A percentile compares a stretch with the other conserved stretches of the same genome.
These are phyloP conservation scores for Heterobasidion irregulare DNA, from an alignment of 1,284 basidiomycete genomes.

Conservation along the genomic window DNA sequence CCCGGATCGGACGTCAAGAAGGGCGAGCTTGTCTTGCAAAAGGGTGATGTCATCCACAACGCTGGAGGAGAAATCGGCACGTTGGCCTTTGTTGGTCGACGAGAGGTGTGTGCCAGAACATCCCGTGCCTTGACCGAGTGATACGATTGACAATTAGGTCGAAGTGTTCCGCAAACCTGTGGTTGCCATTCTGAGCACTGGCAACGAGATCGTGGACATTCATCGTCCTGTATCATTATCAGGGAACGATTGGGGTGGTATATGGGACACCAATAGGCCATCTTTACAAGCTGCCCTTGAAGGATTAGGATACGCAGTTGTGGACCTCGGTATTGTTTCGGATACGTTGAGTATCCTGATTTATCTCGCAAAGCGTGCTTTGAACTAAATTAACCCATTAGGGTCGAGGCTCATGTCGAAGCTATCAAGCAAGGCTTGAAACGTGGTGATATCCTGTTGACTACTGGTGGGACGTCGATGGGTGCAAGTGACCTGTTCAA, in stretches of 20 bases:
- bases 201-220: slow-evolving; percentile 74
- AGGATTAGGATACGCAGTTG: slow-evolving; percentile 66
- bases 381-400: slow-evolving; percentile 17
- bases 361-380: not conserved
- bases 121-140: not conserved
- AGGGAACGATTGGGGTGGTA: slow-evolving; percentile 51
- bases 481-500: slow-evolving; percentile 82
- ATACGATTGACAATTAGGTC: slow-evolving; percentile 33
- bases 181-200: slow-evolving; percentile 78
- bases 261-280: slow-evolving; percentile 82
- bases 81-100: slow-evolving; percentile 69
- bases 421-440: slow-evolving; percentile 51
- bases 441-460: slow-evolving; percentile 67
- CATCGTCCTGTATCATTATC: slow-evolving; percentile 27
- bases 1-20: slow-evolving; percentile 68
- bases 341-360: slow-evolving; percentile 50
- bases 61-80: slow-evolving; percentile 84
- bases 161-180: slow-evolving; percentile 62
- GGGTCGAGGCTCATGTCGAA: slow-evolving; percentile 52
- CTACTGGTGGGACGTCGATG: slow-evolving; percentile 89
- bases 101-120: slow-evolving; percentile 36
- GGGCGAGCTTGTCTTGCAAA: slow-evolving; percentile 61
- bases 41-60: slow-evolving; percentile 52
- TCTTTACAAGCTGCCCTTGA: slow-evolving; percentile 64
- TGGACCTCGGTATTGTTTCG: slow-evolving; percentile 75